Conservation (phyloP, 345 rosid genomes). For the Acer saccharum region DNA sequence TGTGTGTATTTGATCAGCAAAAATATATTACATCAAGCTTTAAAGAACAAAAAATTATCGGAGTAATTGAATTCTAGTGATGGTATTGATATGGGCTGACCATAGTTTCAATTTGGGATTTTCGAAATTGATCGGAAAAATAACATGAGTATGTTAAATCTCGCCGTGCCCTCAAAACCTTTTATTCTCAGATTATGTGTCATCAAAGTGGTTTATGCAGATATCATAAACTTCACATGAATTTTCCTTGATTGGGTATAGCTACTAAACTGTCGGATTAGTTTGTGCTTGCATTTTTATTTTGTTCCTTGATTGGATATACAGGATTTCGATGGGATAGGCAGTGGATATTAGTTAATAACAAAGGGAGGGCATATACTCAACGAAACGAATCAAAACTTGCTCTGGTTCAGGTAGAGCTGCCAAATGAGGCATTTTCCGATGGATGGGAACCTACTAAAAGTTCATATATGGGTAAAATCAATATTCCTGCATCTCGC, state of each 20-base stretch:
- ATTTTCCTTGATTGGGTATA: not conserved
- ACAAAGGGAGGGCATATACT: conserved; percentile 73
- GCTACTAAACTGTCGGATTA: not conserved
- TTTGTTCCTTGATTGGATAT: not conserved
- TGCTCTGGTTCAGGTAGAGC: conserved; percentile 60
- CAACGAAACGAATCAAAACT: conserved; percentile 93
- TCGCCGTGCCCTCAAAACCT: not conserved
- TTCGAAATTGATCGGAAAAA: not conserved
- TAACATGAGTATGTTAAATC: not conserved
- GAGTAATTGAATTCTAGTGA: not conserved
- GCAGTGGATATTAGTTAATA: conserved; percentile 76
- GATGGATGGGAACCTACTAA: conserved; percentile 62
- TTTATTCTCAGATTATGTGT: not conserved
- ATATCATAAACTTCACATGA: not conserved
- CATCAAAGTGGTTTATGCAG: not conserved
- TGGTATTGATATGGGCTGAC: not conserved
- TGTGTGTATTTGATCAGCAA: not conserved
- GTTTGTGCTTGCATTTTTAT: not conserved
- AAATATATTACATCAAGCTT: not conserved
- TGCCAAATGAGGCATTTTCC: conserved; percentile 61
- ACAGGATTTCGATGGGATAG: conserved; percentile 90
- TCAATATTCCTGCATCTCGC: not conserved
- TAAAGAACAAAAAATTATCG: not conserved
- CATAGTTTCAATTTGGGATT: not conserved
- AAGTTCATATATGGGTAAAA: conserved; percentile 60